Conservation (phyloP, 2,329 filamentous ascomycete genomes). For the Claviceps spartinae region DNA sequence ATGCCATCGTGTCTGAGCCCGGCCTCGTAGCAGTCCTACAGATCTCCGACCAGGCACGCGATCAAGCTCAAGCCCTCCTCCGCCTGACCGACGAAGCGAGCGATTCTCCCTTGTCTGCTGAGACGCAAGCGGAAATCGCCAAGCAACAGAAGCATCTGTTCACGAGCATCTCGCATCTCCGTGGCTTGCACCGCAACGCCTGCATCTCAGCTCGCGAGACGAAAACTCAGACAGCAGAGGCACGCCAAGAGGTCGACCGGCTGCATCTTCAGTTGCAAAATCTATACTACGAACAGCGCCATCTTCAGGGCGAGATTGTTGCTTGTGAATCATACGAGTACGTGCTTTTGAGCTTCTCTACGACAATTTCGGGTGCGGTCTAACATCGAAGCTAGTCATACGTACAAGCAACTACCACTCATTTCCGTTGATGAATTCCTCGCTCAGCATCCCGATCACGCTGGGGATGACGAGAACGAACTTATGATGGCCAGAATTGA, state of each 20-base stretch:
- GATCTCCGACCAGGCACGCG: constrained; percentile 58
- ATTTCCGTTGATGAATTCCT: constrained; percentile 77
- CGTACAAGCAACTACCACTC: constrained; percentile 73
- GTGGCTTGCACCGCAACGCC: constrained; percentile 70
- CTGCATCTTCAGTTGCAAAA: constrained; percentile 91
- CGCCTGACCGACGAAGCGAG: constrained; percentile 35
- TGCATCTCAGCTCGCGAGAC: constrained; percentile 72
- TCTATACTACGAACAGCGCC: constrained; percentile 87
- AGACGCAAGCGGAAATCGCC: constrained; percentile 46
- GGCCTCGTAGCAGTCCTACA: constrained; percentile 54
- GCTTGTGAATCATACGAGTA: constrained; percentile 89
- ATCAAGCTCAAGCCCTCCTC: constrained; percentile 56
- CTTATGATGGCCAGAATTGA: constrained; percentile 85
- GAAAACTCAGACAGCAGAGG: constrained; percentile 74
- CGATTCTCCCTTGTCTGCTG: constrained; percentile 28
- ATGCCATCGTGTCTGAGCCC: constrained; percentile 26
- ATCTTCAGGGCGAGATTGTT: constrained; percentile 77
- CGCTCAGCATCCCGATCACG: constrained; percentile 58
- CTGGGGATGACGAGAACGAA: constrained; percentile 58
- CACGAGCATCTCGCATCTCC: constrained; percentile 65
- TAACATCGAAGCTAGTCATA: constrained; percentile 48
- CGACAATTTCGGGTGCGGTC: background rate
- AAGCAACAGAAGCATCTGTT: constrained; percentile 70
- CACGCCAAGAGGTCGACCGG: constrained; percentile 78
- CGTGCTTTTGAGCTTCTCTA: constrained; percentile 19